A percentile compares a stretch with the other conserved stretches of the same genome.
phyloP scores from a whole-genome alignment of 129 eudicot genomes.

The Pseudognaphalium luteoalbum region DNA sequence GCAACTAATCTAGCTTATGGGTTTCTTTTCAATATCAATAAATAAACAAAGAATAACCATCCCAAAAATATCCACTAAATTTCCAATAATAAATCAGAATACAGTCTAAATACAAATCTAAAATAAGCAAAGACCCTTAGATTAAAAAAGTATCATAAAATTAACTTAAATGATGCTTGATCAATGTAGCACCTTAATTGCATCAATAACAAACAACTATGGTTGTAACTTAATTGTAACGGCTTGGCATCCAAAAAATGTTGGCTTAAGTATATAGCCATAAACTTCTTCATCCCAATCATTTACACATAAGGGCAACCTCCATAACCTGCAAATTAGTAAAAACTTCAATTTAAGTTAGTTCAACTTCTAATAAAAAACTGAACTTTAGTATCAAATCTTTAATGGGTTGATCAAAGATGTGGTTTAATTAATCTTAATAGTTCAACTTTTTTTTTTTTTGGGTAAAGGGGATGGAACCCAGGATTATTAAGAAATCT shows the following conservation, averaged over 20 bases:
- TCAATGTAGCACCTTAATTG: background rate
- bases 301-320: conserved; percentile 42
- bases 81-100: background rate
- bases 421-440: background rate
- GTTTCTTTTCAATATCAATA: too few species aligned
- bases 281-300: conserved; percentile 9
- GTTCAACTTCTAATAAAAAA: background rate
- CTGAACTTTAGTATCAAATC: background rate
- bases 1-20: too few species aligned
- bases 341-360: background rate
- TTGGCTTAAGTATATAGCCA: background rate
- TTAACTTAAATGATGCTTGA: background rate
- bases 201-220: background rate
- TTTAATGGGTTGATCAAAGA: background rate
- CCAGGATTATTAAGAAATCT: background rate
- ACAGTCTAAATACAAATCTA: background rate
- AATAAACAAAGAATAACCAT: background rate
- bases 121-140: background rate
- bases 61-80: background rate
- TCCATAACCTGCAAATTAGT: conserved; percentile 50
- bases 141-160: background rate
- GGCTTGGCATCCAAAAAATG: background rate
- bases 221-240: too few species aligned
- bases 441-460: background rate
- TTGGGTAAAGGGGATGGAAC: too few species aligned